A percentile compares a stretch with the other conserved stretches of the same genome.
Evolutionary conservation across 2,329 filamentous ascomycete species (phyloP).

Genomic region (Alternaria sp.): DNA sequence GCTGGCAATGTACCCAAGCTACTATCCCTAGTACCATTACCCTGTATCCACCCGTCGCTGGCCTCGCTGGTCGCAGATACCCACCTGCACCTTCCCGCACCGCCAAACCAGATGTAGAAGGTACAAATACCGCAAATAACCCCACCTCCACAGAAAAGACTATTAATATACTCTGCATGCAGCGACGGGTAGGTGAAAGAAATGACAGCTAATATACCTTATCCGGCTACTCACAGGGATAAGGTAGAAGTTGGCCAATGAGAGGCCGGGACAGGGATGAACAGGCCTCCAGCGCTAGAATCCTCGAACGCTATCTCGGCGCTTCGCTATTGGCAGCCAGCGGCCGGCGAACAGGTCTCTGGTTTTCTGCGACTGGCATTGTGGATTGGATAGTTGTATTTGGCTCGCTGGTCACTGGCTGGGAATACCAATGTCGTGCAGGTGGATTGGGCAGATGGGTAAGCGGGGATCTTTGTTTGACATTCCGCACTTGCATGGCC

Average conservation of each 20-base stretch:
- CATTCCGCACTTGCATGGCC: not conserved
- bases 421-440: not conserved
- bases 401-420: not conserved
- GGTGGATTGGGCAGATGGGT: not conserved
- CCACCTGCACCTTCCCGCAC: not conserved
- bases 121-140: not conserved
- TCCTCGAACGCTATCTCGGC: not conserved
- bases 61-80: not conserved
- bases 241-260: no score
- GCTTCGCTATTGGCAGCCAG: conserved; percentile 1
- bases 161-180: not conserved
- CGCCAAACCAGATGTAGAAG: not conserved
- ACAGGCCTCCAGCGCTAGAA: not conserved
- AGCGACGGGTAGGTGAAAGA: not conserved
- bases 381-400: not conserved
- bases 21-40: not conserved
- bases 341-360: not conserved
- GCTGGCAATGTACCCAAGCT: conserved; percentile 4
- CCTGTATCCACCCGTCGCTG: not conserved
- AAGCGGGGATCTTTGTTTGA: not conserved
- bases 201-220: conserved; percentile 20
- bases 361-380: not conserved
- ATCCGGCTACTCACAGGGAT: no score
- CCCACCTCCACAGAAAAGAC: not conserved
- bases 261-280: not conserved